A percentile compares a stretch with the other conserved stretches of the same genome.
phyloP scores from a whole-genome alignment of 306 rosid genomes.

The Dicorynia guianensis region DNA sequence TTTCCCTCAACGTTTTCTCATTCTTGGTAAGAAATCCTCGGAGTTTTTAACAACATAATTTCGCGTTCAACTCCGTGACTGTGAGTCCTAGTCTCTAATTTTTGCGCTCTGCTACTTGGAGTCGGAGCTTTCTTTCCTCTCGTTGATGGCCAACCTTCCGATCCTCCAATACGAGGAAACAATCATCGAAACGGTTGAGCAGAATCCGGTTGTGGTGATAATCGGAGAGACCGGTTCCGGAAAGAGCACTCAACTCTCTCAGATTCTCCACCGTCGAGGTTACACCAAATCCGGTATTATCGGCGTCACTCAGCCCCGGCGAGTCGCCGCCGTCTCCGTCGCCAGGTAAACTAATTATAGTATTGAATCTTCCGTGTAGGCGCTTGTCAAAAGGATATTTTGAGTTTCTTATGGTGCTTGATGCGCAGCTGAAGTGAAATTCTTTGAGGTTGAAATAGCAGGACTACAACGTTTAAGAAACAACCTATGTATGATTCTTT shows the following conservation, averaged over 20 bases:
- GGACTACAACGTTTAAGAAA: neutral
- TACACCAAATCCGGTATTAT: conserved; percentile 69
- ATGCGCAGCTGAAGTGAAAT: neutral
- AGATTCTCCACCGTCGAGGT: conserved; percentile 83
- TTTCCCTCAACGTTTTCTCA: no score
- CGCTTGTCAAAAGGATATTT: neutral
- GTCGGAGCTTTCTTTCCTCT: neutral
- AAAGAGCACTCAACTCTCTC: conserved; percentile 96
- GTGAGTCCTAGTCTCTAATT: neutral
- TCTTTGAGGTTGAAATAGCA: neutral
- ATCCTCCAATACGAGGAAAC: conserved; percentile 83
- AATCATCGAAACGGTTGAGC: conserved; percentile 74
- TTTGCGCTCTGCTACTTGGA: neutral
- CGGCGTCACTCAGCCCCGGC: conserved; percentile 97
- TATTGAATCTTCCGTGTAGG: neutral
- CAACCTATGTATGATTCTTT: neutral
- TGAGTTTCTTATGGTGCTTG: neutral
- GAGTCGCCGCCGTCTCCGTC: conserved; percentile 93
- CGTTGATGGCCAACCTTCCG: conserved; percentile 77
- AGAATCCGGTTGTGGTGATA: conserved; percentile 68
- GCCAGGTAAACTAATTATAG: conserved; percentile 57
- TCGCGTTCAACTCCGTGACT: no score
- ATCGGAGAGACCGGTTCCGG: conserved; percentile 99
- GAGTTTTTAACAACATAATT: no score
- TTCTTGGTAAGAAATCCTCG: no score